Evolutionary conservation across 2,329 filamentous ascomycete species (phyloP), one percentile per base, ranked within the genome.

Genomic region (Microdochium trichocladiopsis): DNA sequence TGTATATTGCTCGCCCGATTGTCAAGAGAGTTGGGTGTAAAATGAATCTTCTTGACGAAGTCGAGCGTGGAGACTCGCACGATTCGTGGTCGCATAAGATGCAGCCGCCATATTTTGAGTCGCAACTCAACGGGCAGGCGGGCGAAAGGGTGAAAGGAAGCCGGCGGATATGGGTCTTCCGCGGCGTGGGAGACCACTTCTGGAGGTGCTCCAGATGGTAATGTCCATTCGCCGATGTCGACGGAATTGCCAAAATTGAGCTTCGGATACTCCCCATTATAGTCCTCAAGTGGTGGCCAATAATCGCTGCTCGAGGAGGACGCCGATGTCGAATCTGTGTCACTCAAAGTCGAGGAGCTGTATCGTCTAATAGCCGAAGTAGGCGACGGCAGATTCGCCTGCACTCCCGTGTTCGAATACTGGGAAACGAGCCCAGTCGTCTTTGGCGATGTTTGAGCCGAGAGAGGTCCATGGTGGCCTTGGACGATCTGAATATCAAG

Each of bases 51-150:
- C 31, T 50, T 33, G 3, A 50, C 31, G 25, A 36, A 50, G n/a
- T 50, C 49, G 18, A 41, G 12, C 10, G 49, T 50, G 4, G 25
- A 41, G 9, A 50, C 22, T 16, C 25, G 49, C n/a, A 33, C 49
- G 49, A 50, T 50, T n/a, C 49, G 25, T 4, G 49, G 49, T 11
- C 49, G 31, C 14, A 16, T 16, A 25, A 50, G 49, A 24, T 50
- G 33, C n/a, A 41, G 4, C n/a, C 49, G 49, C 49, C 49, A 50
- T 25, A 41, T 50, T 22, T 50, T 50, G 10, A 50, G 49, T 28
- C 49, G 49, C 14, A 50, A 23, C 16, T 50, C 49, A n/a, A 33
- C 18, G 16, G 49, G 49, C 6, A 50, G 49, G 4, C 22, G 18
- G 3, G 49, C 16, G 49, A 50, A 50, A 8, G 11, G 49, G 4